phyloP scores from a whole-genome alignment of 805 yeast genomes.

The Yueomyces sp. region DNA sequence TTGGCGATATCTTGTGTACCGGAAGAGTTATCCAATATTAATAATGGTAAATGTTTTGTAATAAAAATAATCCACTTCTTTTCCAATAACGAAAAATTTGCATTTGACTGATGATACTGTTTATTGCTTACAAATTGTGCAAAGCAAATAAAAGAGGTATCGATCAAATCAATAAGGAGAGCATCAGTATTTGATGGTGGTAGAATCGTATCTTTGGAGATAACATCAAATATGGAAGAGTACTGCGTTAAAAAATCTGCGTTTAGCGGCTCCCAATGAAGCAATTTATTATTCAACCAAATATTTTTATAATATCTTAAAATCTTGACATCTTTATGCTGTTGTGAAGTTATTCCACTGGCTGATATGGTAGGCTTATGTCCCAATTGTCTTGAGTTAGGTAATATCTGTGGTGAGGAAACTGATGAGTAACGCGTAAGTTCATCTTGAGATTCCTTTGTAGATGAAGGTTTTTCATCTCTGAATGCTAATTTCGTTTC shows the following conservation, averaged over 20 bases:
- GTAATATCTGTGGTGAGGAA: slow-evolving; percentile 18
- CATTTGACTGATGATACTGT: slow-evolving; percentile 26
- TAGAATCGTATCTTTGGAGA: slow-evolving; percentile 18
- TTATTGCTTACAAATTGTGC: slow-evolving; percentile 33
- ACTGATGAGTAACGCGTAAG: slow-evolving; percentile 16
- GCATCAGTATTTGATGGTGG: slow-evolving; percentile 12
- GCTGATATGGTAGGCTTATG: slow-evolving; percentile 4
- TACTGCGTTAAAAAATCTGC: slow-evolving; percentile 21
- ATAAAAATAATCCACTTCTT: slow-evolving; percentile 35
- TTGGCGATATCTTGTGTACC: slow-evolving; percentile 9
- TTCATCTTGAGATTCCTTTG: slow-evolving; percentile 7
- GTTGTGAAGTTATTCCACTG: slow-evolving; percentile 1
- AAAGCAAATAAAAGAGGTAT: slow-evolving; percentile 29
- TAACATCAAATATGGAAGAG: slow-evolving; percentile 21
- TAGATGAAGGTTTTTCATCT: slow-evolving; percentile 4
- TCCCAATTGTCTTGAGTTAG: slow-evolving; percentile 16
- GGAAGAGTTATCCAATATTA: slow-evolving; percentile 22
- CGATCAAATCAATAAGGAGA: slow-evolving; percentile 18
- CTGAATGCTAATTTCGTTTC: slow-evolving; percentile 13
- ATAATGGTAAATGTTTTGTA: slow-evolving; percentile 32
- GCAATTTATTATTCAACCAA: slow-evolving; percentile 27
- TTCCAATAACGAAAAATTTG: slow-evolving; percentile 22
- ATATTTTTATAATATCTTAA: slow-evolving; percentile 23
- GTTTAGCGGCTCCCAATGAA: slow-evolving; percentile 23
- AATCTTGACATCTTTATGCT: slow-evolving; percentile 19